Percentiles rank a stretch among this genome's conserved stretches.
These are phyloP conservation scores for Trichophyton mentagrophytes DNA, from an alignment of 2,329 filamentous ascomycete species.

Conservation along the genomic window DNA sequence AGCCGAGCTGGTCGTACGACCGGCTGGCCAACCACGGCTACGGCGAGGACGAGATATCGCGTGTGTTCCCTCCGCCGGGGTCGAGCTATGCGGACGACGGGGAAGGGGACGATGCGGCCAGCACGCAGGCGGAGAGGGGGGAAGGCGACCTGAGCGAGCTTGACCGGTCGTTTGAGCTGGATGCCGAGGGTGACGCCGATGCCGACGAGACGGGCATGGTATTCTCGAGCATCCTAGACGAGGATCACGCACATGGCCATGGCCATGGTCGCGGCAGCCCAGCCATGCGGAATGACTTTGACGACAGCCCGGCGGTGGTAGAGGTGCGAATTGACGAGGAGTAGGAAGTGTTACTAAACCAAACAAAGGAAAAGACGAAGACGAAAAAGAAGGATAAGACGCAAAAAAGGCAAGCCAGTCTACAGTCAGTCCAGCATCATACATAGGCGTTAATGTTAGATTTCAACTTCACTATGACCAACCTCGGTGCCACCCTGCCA, in stretches of 20 bases:
- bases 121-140: conserved; percentile 29
- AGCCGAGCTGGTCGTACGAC: conserved; percentile 29
- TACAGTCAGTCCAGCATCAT: too few species aligned
- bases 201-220: conserved; percentile 4
- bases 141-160: conserved; percentile 19
- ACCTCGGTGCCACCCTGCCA: too few species aligned
- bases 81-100: conserved; percentile 22
- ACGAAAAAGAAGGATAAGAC: too few species aligned
- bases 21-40: conserved; percentile 14
- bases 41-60: conserved; percentile 14
- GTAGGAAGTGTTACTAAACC: too few species aligned
- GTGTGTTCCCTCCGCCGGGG: conserved; percentile 20
- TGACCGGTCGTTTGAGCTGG: conserved; percentile 15
- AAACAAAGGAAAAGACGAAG: too few species aligned
- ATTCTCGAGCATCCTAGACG: conserved; percentile 5
- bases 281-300: conserved; percentile 18
- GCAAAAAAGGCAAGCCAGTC: too few species aligned
- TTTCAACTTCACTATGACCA: too few species aligned
- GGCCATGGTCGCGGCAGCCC: not conserved
- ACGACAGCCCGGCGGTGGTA: conserved; percentile 31
- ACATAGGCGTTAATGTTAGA: too few species aligned
- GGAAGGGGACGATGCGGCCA: conserved; percentile 27
- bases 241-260: not conserved
- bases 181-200: not conserved
- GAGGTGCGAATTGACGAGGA: conserved; percentile 29